Evolutionary conservation across 2,329 filamentous ascomycete genomes (phyloP), one percentile per base, ranked within the genome.

Genomic region (Eutypa lata): DNA sequence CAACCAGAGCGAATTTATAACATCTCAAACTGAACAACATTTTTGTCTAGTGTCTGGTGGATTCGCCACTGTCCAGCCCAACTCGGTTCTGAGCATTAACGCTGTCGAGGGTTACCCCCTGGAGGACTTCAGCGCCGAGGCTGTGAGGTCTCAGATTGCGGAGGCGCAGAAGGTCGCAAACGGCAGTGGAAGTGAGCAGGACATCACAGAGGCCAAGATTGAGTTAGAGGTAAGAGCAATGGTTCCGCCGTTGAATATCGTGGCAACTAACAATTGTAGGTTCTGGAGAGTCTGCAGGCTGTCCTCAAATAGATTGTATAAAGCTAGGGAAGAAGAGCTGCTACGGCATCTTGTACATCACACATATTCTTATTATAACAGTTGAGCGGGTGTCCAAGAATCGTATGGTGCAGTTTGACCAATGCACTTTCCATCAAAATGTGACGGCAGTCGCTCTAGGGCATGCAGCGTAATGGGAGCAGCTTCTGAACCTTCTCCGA

Each of bases 121-220:
- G 54, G 94, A 97, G 77, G 91, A 97, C 71, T 99, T 99, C 83
- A 96, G 90, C 82, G 79, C 86, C 64, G 94, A 97, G 59, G 87
- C 90, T 62, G 90, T 99, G 73, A 85, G 84, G 71, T 84, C 88
- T 70, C 93, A 97, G 81, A 91, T 97, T 67, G 77, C 90, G 57
- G 94, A 99, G 81, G 91, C 92, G 62, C 90, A 96, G 79, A 97
- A 97, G 87, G 87, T 97, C 71, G 91, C 88, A 67, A 86, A 78
- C 73, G 94, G 94, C 70, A 86, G 81, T 71, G 94, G 93, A 69
- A 97, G 91, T 75, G 94, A 97, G 84, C 88, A 91, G 78, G 94
- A 97, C 71, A 90, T 97, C 76, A 93, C 93, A 61, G 94, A 99
- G 86, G 94, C 94, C 64, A 97, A 97, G 86, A 93, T 99, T 73